Evolutionary conservation across 2,329 filamentous ascomycete genomes (phyloP).

Genomic region (Aspergillus fijiensis): DNA sequence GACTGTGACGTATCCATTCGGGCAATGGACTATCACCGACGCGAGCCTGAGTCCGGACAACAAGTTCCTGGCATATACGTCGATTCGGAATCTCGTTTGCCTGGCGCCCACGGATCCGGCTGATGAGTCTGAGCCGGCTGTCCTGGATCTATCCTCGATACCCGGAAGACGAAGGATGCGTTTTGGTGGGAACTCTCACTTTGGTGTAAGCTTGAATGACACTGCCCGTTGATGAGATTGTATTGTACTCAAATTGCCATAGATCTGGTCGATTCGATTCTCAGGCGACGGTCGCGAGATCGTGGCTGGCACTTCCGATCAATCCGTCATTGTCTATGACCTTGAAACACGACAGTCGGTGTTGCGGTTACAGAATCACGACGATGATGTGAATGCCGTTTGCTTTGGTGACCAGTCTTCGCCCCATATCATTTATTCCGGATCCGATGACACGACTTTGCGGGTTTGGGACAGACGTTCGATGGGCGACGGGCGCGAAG

Average conservation of each 20-base stretch:
- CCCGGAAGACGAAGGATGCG: slow-evolving; percentile 43
- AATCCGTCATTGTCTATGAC: slow-evolving; percentile 85
- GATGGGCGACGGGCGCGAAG: slow-evolving; percentile 61
- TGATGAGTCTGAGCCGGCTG: slow-evolving; percentile 74
- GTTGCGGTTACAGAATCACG: slow-evolving; percentile 74
- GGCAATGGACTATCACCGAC: slow-evolving; percentile 95
- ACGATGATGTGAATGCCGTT: slow-evolving; percentile 91
- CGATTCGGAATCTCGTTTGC: slow-evolving; percentile 79
- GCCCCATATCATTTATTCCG: slow-evolving; percentile 92
- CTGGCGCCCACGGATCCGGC: slow-evolving; percentile 83
- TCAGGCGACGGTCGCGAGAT: slow-evolving; percentile 88
- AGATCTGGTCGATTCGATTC: slow-evolving; percentile 89
- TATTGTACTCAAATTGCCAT: slow-evolving; percentile 19
- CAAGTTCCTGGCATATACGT: slow-evolving; percentile 85
- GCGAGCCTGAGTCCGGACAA: slow-evolving; percentile 90
- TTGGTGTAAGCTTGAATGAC: slow-evolving; percentile 41
- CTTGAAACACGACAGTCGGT: slow-evolving; percentile 76
- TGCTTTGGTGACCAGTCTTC: slow-evolving; percentile 88
- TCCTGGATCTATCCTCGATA: slow-evolving; percentile 67
- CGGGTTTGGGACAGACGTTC: slow-evolving; percentile 92
- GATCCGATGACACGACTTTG: slow-evolving; percentile 88
- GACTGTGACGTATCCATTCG: slow-evolving; percentile 78
- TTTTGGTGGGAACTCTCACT: slow-evolving; percentile 37
- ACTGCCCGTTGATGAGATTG: background rate
- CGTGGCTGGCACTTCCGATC: slow-evolving; percentile 79